Percentiles rank a stretch among this genome's conserved stretches.
phyloP scores from a whole-genome alignment of 305 asterid species.

The Fraxinus floribunda region DNA sequence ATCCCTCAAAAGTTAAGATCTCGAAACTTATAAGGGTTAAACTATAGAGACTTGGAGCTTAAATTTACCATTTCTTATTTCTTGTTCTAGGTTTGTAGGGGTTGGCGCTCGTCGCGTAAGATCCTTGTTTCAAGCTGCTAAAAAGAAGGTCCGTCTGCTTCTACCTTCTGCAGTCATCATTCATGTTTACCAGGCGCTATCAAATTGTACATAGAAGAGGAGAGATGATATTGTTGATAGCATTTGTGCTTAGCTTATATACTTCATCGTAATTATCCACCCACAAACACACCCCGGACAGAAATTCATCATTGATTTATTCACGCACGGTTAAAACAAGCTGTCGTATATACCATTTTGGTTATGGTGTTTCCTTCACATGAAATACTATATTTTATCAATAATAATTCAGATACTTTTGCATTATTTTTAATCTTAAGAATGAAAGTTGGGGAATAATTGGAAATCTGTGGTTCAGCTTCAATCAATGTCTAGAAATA shows the following conservation, averaged over 20 bases:
- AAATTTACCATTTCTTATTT: constrained; percentile 15
- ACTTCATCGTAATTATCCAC: background rate
- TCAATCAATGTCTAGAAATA: background rate
- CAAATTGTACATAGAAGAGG: background rate
- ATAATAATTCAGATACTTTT: too few relatives aligned
- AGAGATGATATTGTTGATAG: background rate
- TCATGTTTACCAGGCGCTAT: background rate
- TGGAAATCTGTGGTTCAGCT: background rate
- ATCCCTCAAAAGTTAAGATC: background rate
- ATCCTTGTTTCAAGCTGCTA: constrained; percentile 97
- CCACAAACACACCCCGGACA: background rate
- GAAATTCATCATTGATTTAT: background rate
- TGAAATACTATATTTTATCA: too few relatives aligned
- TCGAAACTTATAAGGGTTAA: constrained; percentile 5
- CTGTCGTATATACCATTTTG: too few relatives aligned
- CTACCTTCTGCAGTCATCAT: constrained; percentile 1
- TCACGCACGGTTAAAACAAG: background rate
- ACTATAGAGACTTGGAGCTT: background rate
- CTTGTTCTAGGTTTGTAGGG: constrained; percentile 79
- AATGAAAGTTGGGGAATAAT: too few relatives aligned
- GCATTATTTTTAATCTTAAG: background rate
- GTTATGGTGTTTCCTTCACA: too few relatives aligned
- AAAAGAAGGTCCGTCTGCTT: constrained; percentile 65
- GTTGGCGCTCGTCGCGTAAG: constrained; percentile 97
- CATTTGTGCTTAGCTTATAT: background rate